Evolutionary conservation across 441 rosid species (phyloP), one percentile per base, ranked within the genome.

Genomic region (Adansonia madagascariensis): DNA sequence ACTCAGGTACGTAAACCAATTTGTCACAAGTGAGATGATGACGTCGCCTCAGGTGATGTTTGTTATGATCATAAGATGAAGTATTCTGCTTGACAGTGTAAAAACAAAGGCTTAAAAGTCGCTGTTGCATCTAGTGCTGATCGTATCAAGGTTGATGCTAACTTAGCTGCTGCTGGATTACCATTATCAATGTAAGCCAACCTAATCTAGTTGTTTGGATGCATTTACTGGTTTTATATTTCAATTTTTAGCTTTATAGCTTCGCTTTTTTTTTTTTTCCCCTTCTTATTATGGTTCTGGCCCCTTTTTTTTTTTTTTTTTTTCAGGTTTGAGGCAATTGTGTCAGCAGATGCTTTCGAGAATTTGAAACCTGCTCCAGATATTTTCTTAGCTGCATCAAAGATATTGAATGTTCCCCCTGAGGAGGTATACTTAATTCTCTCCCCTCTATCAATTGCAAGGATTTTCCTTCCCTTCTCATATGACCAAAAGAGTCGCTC

Each of bases 111-210:
- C 69, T 91, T 96, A 11, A 96, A 96, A 85, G 98, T 94, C 50
- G 97, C 98, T 59, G 98, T 92, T 85, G 98, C 98, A 12, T 96
- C 98, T 55, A 96, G 98, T 66, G 99, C 99, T 66, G 98, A 96
- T 79, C 96, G 98, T 55, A 83, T 94, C 82, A 96, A 96, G 88
- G 99, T 96, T 56, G 92, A 96, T 84, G 98, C 98, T 68, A 96
- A 96, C 85, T 89, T 96, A 78, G 94, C 86, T 59, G 98, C 98
- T 78, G 98, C 98, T 78, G 94, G 94, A 61, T 81, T 92, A 77
- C 87, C 93, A 52, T 52, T 90, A 79, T 82, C 92, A 49, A 82
- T 94, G 99, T 94, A 86, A 89, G 92, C 66, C 74, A 24, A 72
- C 50, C 18, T 31, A 31, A 47, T 56, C 55, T 43, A 24, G 76